These are phyloP conservation scores for Aspergillus hancockii DNA, from an alignment of 495 filamentous ascomycete genomes.

Conservation along the genomic window DNA sequence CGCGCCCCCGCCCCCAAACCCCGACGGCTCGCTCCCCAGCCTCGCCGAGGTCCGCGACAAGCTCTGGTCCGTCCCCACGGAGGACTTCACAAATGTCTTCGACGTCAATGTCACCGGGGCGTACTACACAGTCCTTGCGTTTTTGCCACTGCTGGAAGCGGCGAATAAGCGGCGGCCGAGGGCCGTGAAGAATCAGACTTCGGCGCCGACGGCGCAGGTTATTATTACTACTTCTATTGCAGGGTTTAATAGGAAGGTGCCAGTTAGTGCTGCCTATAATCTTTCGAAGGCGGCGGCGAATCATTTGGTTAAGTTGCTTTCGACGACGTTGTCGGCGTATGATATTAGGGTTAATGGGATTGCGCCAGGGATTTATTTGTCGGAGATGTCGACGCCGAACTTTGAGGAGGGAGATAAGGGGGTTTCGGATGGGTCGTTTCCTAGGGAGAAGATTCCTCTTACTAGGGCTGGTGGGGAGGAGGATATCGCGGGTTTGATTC, in stretches of 20 bases:
- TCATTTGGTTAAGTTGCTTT: slow-evolving; percentile 64
- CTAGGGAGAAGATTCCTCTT: slow-evolving; percentile 49
- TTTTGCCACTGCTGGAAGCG: slow-evolving; percentile 60
- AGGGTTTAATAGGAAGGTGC: slow-evolving; percentile 54
- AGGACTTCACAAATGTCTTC: slow-evolving; percentile 60
- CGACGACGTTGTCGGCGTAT: slow-evolving; percentile 54
- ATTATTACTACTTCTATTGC: slow-evolving; percentile 65
- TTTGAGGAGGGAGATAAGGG: slow-evolving; percentile 20
- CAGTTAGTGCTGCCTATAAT: slow-evolving; percentile 63
- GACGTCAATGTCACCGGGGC: slow-evolving; percentile 60
- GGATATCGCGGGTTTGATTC: slow-evolving; percentile 63
- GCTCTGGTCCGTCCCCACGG: slow-evolving; percentile 51
- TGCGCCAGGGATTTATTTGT: slow-evolving; percentile 64
- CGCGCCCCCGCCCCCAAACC: slow-evolving; percentile 25
- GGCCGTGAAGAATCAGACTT: slow-evolving; percentile 35
- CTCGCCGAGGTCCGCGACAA: slow-evolving; percentile 55
- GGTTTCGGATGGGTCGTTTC: slow-evolving; percentile 44
- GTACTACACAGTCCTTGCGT: slow-evolving; percentile 65
- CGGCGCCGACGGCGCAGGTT: slow-evolving; percentile 59
- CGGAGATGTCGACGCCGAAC: slow-evolving; percentile 56
- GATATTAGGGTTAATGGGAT: slow-evolving; percentile 66
- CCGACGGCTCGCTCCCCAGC: slow-evolving; percentile 32
- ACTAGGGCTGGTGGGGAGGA: slow-evolving; percentile 55
- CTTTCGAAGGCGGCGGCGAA: slow-evolving; percentile 63
- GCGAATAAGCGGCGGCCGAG: slow-evolving; percentile 55